Percentiles rank a stretch among this genome's conserved stretches.
These are phyloP conservation scores for Papilionanthe hybrid DNA, from an alignment of 116 monocot species.

Conservation along the genomic window DNA sequence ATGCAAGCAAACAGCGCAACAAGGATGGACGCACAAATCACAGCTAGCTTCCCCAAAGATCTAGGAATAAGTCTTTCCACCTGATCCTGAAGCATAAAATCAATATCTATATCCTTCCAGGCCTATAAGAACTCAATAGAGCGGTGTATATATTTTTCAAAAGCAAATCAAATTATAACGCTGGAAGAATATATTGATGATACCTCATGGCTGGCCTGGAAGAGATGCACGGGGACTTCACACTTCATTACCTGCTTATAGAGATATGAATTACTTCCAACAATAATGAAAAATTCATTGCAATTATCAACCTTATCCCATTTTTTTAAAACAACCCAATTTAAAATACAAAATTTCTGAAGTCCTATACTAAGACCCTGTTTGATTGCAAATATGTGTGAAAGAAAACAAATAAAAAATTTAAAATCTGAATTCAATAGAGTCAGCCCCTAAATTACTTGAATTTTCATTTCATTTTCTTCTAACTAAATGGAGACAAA, in stretches of 20 bases:
- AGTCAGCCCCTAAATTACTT: background rate
- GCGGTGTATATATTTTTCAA: background rate
- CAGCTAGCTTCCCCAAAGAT: constrained; percentile 97
- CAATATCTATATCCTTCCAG: constrained; percentile 79
- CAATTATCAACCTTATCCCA: background rate
- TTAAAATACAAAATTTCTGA: background rate
- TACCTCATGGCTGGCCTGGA: constrained; percentile 93
- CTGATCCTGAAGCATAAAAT: constrained; percentile 76
- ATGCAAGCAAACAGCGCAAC: constrained; percentile 92
- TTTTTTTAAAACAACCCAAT: background rate
- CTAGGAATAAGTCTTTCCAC: constrained; percentile 92
- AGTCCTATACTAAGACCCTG: background rate
- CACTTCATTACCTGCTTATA: constrained; percentile 72
- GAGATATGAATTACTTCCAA: background rate
- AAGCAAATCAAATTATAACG: background rate
- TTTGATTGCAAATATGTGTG: background rate
- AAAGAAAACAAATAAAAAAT: background rate
- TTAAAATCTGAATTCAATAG: background rate
- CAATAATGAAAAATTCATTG: background rate
- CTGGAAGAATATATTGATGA: constrained; percentile 1
- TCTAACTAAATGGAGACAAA: too few species aligned
- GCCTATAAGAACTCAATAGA: constrained; percentile 40
- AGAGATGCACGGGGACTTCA: constrained; percentile 89
- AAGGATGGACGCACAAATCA: constrained; percentile 78
- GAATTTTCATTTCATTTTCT: too few species aligned